These are phyloP conservation scores for Phytopythium cucurbitacearum DNA, from an alignment of 352 stramenopile genomes.

Conservation along the genomic window DNA sequence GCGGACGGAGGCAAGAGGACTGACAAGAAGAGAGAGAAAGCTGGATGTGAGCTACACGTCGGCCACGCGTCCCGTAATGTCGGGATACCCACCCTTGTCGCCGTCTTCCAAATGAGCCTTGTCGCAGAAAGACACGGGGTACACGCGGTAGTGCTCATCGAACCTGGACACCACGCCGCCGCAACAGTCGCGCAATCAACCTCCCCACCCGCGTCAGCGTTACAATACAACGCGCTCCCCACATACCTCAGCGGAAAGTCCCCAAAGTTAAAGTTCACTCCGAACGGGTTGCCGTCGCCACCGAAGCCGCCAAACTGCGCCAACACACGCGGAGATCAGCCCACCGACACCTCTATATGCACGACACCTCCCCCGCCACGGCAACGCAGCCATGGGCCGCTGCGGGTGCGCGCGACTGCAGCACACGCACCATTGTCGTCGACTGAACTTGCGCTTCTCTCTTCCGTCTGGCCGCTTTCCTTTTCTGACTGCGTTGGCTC, in stretches of 20 bases:
- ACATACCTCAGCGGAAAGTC: constrained; percentile 66
- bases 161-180: constrained; percentile 34
- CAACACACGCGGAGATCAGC: not conserved
- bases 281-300: constrained; percentile 75
- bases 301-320: constrained; percentile 67
- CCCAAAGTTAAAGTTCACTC: constrained; percentile 76
- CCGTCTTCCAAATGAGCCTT: constrained; percentile 87
- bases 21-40: constrained; percentile 13
- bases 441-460: not conserved
- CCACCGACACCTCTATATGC: no score
- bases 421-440: constrained; percentile 3
- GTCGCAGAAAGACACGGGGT: constrained; percentile 85
- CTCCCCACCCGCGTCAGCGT: not conserved
- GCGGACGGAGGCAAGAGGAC: constrained; percentile 97
- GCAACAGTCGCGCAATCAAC: not conserved
- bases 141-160: constrained; percentile 85
- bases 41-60: no score
- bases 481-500: not conserved
- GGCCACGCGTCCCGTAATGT: not conserved
- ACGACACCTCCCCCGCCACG: no score
- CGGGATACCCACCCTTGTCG: constrained; percentile 73
- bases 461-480: not conserved
- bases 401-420: not conserved
- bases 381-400: not conserved
- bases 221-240: no score